These are phyloP conservation scores for Astragalus glycyphyllos DNA, from an alignment of 306 rosid genomes.

Conservation along the genomic window DNA sequence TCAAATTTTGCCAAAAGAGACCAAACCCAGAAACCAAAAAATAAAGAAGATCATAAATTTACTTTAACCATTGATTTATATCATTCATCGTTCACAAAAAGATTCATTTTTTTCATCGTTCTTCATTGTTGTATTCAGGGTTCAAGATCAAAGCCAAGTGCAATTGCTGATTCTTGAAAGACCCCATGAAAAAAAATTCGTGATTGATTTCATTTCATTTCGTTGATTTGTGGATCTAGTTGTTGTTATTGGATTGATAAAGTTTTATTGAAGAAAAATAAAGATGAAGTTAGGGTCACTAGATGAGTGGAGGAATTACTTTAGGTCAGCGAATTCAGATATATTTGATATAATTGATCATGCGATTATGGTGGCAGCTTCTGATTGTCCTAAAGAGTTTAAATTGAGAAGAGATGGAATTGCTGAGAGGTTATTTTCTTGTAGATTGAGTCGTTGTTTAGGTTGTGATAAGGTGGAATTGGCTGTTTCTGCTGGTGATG, in stretches of 20 bases:
- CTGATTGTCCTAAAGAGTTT: constrained; percentile 85
- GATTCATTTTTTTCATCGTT: constrained; percentile 21
- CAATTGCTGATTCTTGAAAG: not conserved
- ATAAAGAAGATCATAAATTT: constrained; percentile 8
- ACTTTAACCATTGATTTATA: constrained; percentile 37
- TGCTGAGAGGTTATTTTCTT: constrained; percentile 73
- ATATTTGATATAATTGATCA: constrained; percentile 82
- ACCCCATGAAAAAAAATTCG: constrained; percentile 38
- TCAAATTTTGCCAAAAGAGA: constrained; percentile 24
- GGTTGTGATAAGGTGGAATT: constrained; percentile 76
- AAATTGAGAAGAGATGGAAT: constrained; percentile 74
- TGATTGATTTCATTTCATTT: constrained; percentile 28
- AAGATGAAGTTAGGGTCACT: constrained; percentile 74
- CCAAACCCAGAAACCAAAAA: not conserved
- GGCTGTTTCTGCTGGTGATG: constrained; percentile 50
- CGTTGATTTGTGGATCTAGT: constrained; percentile 14
- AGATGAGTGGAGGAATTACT: constrained; percentile 84
- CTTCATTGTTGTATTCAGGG: constrained; percentile 34
- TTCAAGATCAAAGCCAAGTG: constrained; percentile 11
- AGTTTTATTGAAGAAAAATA: constrained; percentile 23
- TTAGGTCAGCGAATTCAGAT: constrained; percentile 66
- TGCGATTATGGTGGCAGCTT: constrained; percentile 89
- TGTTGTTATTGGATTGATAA: constrained; percentile 9
- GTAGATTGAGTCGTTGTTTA: constrained; percentile 59
- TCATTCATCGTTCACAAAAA: constrained; percentile 5